phyloP scores from a whole-genome alignment of 2,329 filamentous ascomycete species.

The Monosporascus ibericus region DNA sequence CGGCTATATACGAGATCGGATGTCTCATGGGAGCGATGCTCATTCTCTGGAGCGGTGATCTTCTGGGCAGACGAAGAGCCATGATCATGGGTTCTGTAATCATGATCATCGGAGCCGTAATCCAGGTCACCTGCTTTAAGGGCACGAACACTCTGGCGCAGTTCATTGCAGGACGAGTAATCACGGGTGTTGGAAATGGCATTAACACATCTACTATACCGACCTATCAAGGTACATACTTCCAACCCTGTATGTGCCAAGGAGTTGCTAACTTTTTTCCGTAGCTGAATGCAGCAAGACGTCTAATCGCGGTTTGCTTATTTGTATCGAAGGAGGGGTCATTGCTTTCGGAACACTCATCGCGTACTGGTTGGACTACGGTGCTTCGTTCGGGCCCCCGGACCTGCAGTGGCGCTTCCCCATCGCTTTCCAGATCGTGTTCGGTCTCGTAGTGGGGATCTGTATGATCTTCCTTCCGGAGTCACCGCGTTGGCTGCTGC shows the following conservation, averaged over 20 bases:
- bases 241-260: no score
- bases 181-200: slow-evolving; percentile 49
- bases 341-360: slow-evolving; percentile 39
- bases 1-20: slow-evolving; percentile 42
- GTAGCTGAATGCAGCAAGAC: slow-evolving; percentile 38
- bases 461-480: slow-evolving; percentile 41
- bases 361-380: slow-evolving; percentile 47
- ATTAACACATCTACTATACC: slow-evolving; percentile 42
- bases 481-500: slow-evolving; percentile 38
- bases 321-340: slow-evolving; percentile 38
- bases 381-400: slow-evolving; percentile 34
- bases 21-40: slow-evolving; percentile 41
- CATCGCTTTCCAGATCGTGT: slow-evolving; percentile 42
- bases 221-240: slow-evolving; percentile 34
- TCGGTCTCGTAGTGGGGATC: slow-evolving; percentile 36
- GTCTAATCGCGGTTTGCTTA: slow-evolving; percentile 35
- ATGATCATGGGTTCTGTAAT: slow-evolving; percentile 51
- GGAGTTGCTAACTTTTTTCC: slow-evolving; percentile 3
- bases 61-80: slow-evolving; percentile 43
- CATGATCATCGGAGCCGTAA: slow-evolving; percentile 54
- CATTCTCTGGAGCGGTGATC: slow-evolving; percentile 47
- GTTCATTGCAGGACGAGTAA: slow-evolving; percentile 41
- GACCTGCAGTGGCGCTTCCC: slow-evolving; percentile 50
- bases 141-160: slow-evolving; percentile 30
- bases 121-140: slow-evolving; percentile 42